Base-by-base conservation (phyloP, 1,139 yeast genomes). In the Hyphopichia khmerensis region DNA sequence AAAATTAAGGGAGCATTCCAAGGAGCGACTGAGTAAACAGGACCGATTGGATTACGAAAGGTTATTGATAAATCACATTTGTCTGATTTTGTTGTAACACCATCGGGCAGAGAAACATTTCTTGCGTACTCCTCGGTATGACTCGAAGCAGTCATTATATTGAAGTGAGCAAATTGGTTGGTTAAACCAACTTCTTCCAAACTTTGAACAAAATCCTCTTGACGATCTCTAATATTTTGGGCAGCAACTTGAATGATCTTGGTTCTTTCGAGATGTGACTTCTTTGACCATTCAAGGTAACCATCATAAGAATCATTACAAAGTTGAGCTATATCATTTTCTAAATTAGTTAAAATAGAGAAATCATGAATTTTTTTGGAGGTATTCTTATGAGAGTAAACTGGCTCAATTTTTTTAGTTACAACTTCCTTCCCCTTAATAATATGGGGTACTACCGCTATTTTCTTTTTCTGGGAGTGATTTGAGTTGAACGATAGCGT, bases 1-100 rank as follows among this genome's bases (percentile, higher is more conserved):
- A 75, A 59, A 26, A 75, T 57, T 1, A 67, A 67, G 1, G 80
- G 78, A 0, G 77, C 79, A 55, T 74, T 75, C 79, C 79, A 74
- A 1, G 79, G 73, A 4, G 77, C 58, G 2, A 74, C 67, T 10
- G 77, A 60, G 33, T 73, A 52, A 0, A 75, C 74, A 1, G 77
- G 72, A 1, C 80, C 79, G 17, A 71, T 44, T 1, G 80, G 78
- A 35, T 64, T 61, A 35, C 60, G 63, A 6, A 64, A 39, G 1
- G 62, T 63, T 39, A 69, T 39, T 0, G 75, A 64, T 24, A 69
- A 55, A 17, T 63, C 62, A 10, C 56, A 47, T 13, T 30, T 37
- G 3, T 42, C 40, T 8, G 62, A 43, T 43, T 58, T 50, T 10
- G 62, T 47, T 9, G 57, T 47, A 30, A 45, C 48, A 1, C 72